Evolutionary conservation across 2,329 filamentous ascomycete species (phyloP).

Genomic region (Calonectria pauciramosa): DNA sequence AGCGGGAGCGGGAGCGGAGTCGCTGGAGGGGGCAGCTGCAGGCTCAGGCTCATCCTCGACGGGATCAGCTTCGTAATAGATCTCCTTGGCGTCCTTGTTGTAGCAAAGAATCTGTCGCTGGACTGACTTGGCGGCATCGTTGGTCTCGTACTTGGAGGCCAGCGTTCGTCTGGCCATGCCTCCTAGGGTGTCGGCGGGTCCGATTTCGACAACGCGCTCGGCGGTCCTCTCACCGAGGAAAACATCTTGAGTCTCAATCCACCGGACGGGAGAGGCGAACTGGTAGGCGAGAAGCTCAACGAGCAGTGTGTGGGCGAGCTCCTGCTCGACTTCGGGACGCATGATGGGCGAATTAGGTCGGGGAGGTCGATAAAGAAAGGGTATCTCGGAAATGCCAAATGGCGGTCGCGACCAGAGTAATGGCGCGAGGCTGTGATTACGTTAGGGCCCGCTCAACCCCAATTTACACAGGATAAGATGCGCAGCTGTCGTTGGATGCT

Average conservation of each 20-base stretch:
- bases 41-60: constrained; percentile 89
- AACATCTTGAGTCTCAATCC: constrained; percentile 99
- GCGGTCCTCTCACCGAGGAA: constrained; percentile 96
- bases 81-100: constrained; percentile 99
- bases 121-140: constrained; percentile 96
- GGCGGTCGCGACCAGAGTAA: constrained; percentile 40
- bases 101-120: constrained; percentile 99
- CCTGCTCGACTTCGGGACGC: constrained; percentile 99
- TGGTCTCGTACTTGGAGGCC: constrained; percentile 97
- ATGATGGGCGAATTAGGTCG: constrained; percentile 68
- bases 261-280: constrained; percentile 98
- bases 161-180: constrained; percentile 98
- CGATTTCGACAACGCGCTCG: constrained; percentile 97
- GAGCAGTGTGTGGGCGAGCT: constrained; percentile 97
- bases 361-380: constrained; percentile 43
- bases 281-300: constrained; percentile 99
- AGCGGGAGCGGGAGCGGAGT: constrained; percentile 65
- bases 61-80: constrained; percentile 98
- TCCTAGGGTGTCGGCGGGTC: constrained; percentile 95
- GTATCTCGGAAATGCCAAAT: constrained; percentile 47
- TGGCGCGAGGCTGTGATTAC: constrained; percentile 44
- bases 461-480: constrained; percentile 34
- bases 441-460: constrained; percentile 45
- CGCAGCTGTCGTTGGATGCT: constrained; percentile 44
- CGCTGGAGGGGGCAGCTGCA: constrained; percentile 61